phyloP scores from a whole-genome alignment of 805 yeast genomes.

The Candida yuanshanica region DNA sequence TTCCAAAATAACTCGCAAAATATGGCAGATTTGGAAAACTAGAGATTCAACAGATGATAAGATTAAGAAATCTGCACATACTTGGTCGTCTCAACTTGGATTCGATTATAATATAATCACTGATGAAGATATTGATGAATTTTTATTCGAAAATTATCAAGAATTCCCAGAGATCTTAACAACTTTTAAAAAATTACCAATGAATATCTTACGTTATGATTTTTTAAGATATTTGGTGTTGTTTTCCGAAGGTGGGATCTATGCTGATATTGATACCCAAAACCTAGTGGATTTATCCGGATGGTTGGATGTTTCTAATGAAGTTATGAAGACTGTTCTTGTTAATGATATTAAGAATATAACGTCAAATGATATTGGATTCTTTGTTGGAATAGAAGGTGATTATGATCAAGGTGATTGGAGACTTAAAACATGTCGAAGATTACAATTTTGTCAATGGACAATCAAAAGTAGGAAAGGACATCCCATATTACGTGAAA shows the following conservation, averaged over 20 bases:
- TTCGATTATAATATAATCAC: constrained; percentile 21
- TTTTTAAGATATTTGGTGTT: constrained; percentile 49
- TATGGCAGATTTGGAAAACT: constrained; percentile 48
- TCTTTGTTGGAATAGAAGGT: constrained; percentile 49
- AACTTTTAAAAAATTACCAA: constrained; percentile 45
- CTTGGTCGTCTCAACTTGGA: constrained; percentile 16
- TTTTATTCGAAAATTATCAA: constrained; percentile 31
- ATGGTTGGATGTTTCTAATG: constrained; percentile 55
- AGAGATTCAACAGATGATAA: constrained; percentile 26
- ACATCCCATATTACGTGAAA: constrained; percentile 55
- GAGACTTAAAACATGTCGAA: constrained; percentile 45
- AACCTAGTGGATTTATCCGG: constrained; percentile 40
- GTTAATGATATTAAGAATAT: neutral
- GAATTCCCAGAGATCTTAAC: constrained; percentile 45
- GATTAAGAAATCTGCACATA: constrained; percentile 9
- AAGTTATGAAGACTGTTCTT: constrained; percentile 30
- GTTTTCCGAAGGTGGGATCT: constrained; percentile 52
- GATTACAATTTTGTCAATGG: constrained; percentile 61
- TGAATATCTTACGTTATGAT: constrained; percentile 48
- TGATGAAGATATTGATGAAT: constrained; percentile 37
- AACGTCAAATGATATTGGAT: constrained; percentile 32
- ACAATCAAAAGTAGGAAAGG: constrained; percentile 55
- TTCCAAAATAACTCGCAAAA: constrained; percentile 32
- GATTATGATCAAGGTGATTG: constrained; percentile 49
- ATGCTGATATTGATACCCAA: constrained; percentile 54